phyloP scores from a whole-genome alignment of 768 basidiomycete genomes.

The Termitomyces sp. region DNA sequence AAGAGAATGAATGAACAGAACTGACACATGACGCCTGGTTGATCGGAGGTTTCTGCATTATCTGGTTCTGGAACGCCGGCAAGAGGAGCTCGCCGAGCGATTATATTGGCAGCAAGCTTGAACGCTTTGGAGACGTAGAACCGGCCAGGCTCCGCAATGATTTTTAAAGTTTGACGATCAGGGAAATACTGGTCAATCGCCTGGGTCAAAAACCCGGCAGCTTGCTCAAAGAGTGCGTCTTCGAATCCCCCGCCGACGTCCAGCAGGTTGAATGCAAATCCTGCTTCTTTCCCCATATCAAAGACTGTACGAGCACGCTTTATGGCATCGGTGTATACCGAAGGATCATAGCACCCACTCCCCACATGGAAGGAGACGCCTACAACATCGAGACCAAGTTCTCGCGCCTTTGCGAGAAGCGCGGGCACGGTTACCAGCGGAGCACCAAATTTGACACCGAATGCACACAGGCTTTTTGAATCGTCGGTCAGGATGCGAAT shows the following conservation, averaged over 20 bases:
- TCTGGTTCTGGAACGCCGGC: slow-evolving; percentile 27
- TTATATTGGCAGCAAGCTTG: slow-evolving; percentile 89
- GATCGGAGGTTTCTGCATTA: slow-evolving; percentile 33
- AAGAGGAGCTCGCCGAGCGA: slow-evolving; percentile 76
- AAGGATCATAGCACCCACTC: slow-evolving; percentile 92
- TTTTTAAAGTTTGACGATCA: slow-evolving; percentile 59
- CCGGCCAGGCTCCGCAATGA: slow-evolving; percentile 95
- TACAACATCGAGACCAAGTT: slow-evolving; percentile 80
- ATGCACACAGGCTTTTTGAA: slow-evolving; percentile 88
- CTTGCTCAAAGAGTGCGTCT: slow-evolving; percentile 77
- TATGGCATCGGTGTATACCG: slow-evolving; percentile 88
- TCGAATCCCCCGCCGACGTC: slow-evolving; percentile 99
- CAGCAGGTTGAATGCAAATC: slow-evolving; percentile 80
- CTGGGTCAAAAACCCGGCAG: slow-evolving; percentile 65
- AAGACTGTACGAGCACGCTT: slow-evolving; percentile 80
- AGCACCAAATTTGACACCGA: slow-evolving; percentile 97
- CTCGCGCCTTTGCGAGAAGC: slow-evolving; percentile 75
- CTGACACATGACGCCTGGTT: slow-evolving; percentile 85
- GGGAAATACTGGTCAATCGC: slow-evolving; percentile 85
- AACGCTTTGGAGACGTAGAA: slow-evolving; percentile 94
- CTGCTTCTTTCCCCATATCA: slow-evolving; percentile 79
- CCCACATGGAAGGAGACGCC: slow-evolving; percentile 99
- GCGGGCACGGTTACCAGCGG: slow-evolving; percentile 76
- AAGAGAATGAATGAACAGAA: slow-evolving; percentile 19
- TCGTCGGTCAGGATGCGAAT: slow-evolving; percentile 98